A percentile compares a stretch with the other conserved stretches of the same genome.
Conservation (phyloP, 2,329 filamentous ascomycete genomes). For the Sporothrix pseudoabietina region DNA sequence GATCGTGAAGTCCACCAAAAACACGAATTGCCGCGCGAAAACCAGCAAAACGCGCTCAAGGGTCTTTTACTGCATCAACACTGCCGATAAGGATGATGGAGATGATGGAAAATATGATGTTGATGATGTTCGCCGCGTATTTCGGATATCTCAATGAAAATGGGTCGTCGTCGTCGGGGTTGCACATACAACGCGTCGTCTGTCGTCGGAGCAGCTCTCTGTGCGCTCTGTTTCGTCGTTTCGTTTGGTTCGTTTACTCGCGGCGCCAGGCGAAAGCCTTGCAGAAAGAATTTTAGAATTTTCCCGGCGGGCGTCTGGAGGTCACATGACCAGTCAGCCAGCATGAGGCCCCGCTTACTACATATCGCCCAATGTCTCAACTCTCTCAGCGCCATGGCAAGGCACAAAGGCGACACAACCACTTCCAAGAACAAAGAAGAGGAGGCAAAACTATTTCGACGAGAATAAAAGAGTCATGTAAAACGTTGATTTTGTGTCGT, state of each 20-base stretch:
- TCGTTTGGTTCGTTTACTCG: neutral
- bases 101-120: neutral
- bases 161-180: constrained; percentile 7
- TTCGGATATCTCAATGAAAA: constrained; percentile 2
- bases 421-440: neutral
- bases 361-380: constrained; percentile 12
- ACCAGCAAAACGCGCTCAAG: constrained; percentile 15
- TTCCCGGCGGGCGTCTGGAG: neutral
- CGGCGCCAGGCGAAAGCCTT: neutral
- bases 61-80: neutral
- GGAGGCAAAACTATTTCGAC: neutral
- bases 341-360: neutral
- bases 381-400: neutral
- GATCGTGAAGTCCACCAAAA: neutral
- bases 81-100: neutral
- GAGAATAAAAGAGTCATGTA: neutral
- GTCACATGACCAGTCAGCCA: neutral
- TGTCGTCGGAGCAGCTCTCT: neutral
- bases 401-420: neutral
- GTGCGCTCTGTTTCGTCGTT: neutral
- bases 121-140: neutral
- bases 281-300: constrained; percentile 11
- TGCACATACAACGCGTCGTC: constrained; percentile 19
- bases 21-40: constrained; percentile 7
- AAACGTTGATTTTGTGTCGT: neutral